Evolutionary conservation across 208 protist genomes (phyloP), one percentile per base, ranked within the genome.

Genomic region (Leishmania tarentolae): DNA sequence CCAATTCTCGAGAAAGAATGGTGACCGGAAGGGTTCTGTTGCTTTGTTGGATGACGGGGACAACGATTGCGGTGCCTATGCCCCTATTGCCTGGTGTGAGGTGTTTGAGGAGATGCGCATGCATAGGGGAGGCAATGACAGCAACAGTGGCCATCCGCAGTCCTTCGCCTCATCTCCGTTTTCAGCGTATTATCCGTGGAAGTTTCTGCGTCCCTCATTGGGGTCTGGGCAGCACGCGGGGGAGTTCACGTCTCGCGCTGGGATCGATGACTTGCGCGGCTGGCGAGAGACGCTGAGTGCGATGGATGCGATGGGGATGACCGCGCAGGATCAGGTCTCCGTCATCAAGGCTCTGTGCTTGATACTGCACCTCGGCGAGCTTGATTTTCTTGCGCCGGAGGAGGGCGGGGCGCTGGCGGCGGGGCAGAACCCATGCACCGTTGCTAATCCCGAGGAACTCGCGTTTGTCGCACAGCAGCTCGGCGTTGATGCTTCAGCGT

Each of bases 331-430:
- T n/a, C 92, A 98, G 74, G 63, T 92, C 35, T 76, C 91, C 21
- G 85, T 99, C 35, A 83, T 98, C 70, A 83, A 89, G 17, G 86
- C 98, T 7, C 81, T 99, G 11, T 95, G 94, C 2, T 90, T 96
- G n/a, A 96, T 99, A 63, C 88, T 99, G 7, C 96, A 98, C 80
- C 70, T 99, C 7, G 98, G 98, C n/a, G 96, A 99, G 84, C 82
- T 99, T 61, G 74, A 82, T n/a, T 99, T 99, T 83, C 80, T 88
- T 24, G 89, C 80, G 3, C 82, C 82, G 35, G 68, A 78, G 57
- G 87, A 86, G 63, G 84, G 82, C 21, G 82, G 82, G n/a, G 72
- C 75, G 42, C 63, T 80, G 61, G 82, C 82, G 21, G 82, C 82
- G 1, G 82, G 82, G 53, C 82, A 86, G 74, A 78, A 82, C 61